These are phyloP conservation scores for Oryza nivara DNA, from an alignment of 176 grass and related monocot genomes.

Conservation along the genomic window DNA sequence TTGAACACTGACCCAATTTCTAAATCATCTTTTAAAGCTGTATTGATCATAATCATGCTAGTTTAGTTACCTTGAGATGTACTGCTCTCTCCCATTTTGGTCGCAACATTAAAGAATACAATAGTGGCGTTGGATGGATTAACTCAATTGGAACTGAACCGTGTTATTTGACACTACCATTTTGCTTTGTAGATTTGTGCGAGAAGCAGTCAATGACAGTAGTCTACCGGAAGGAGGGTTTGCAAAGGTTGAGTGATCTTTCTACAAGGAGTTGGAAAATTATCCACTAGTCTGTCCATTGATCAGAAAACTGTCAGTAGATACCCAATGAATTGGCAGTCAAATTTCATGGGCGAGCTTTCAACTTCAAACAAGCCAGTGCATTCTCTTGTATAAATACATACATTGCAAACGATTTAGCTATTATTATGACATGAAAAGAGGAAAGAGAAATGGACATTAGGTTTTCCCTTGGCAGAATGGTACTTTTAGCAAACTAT, in stretches of 20 bases:
- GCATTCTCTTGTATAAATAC: not conserved
- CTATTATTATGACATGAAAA: not conserved
- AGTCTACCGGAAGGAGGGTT: conserved; percentile 57
- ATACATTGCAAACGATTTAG: conserved; percentile 2
- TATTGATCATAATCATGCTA: conserved; percentile 14
- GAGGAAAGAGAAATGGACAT: conserved; percentile 7
- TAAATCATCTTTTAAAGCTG: not conserved
- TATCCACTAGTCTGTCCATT: conserved; percentile 9
- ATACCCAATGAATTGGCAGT: not conserved
- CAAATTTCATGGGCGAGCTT: conserved; percentile 10
- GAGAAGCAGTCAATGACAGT: conserved; percentile 57
- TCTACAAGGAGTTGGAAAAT: not conserved
- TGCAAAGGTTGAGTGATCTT: conserved; percentile 56
- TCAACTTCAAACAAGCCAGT: not conserved
- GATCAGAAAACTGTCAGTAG: conserved; percentile 7
- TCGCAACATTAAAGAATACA: not conserved
- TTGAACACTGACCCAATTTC: not conserved
- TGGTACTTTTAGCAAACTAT: not conserved
- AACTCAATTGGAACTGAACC: not conserved
- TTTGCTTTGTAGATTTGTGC: conserved; percentile 57
- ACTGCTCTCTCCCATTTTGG: not conserved
- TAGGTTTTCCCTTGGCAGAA: not conserved
- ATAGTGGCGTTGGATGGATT: not conserved
- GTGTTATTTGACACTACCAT: conserved; percentile 19
- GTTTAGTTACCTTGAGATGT: conserved; percentile 16